Base-by-base conservation (phyloP, 768 basidiomycete genomes). In the Clitopilus hobsonii region DNA sequence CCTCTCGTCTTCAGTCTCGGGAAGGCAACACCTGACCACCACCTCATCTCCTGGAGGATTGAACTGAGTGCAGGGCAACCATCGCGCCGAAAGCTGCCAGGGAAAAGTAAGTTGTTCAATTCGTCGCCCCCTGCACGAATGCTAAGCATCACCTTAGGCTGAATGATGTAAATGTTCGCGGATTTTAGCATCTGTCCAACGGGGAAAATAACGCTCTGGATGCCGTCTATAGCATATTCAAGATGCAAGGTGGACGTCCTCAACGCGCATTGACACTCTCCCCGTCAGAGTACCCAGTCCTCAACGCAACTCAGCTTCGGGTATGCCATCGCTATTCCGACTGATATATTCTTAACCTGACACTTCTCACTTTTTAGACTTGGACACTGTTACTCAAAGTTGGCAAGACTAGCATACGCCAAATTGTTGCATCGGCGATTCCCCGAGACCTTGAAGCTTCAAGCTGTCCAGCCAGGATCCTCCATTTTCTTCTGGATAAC, bases 311-410 rank as follows among this genome's bases (percentile, higher is more conserved):
- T 47, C 82, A 86, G 55, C 63, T 94, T 58, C 85, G 78, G 78
- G 94, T 93, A 38, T 50, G 75, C 62, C 32, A 18, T 32, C 30
- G 16, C 51, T 28, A n/a, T n/a, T n/a, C n/a, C 14, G n/a, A 51
- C 55, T 45, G 47, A 47, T n/a, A 7, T 16, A 38, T 52, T 0
- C 22, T 24, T 38, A 23, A 27, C 20, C 30, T 53, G 10, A 38
- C 47, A n/a, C 49, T 27, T 2, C 22, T 22, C 53, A 38, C 49
- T n/a, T n/a, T n/a, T n/a, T n/a, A n/a, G n/a, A 32, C 4, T 20
- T 60, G 96, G 94, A 91, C 85, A 0, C 89, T 99, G 85, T 99
- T 6, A 82, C 85, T 16, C 91, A 94, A 66, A 86, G 84, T 60
- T 78, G 85, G 56, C 87, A 89, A 54, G 96, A 99, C 63, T 89